phyloP scores from a whole-genome alignment of 148 eudicot genomes.

The Rhododendron williamsianum region DNA sequence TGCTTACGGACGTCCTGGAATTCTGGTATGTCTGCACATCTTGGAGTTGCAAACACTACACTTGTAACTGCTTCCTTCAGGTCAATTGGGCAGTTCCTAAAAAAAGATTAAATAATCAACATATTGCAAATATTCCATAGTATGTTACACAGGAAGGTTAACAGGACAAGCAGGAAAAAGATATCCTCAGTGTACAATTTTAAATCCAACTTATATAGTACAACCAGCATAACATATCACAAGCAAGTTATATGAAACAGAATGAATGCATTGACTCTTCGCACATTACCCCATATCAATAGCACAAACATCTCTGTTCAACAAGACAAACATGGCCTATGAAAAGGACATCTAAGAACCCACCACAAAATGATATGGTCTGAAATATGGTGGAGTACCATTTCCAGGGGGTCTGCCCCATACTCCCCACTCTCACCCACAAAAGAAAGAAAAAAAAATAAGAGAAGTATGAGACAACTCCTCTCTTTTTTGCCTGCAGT shows the following conservation, averaged over 20 bases:
- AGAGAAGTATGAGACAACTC: neutral
- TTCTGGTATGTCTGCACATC: conserved; percentile 92
- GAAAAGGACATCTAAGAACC: neutral
- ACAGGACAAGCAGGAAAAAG: neutral
- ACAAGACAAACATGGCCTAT: neutral
- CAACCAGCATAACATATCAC: neutral
- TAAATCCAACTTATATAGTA: neutral
- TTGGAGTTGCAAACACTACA: conserved; percentile 86
- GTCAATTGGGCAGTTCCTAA: conserved; percentile 85
- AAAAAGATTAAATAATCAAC: conserved; percentile 12
- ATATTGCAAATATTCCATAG: neutral
- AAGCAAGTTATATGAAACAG: neutral
- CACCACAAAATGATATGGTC: neutral
- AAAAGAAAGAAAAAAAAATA: neutral
- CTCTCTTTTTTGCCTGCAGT: neutral
- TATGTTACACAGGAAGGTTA: neutral
- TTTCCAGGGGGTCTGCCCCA: neutral
- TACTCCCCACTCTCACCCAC: neutral
- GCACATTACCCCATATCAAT: neutral
- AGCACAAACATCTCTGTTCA: neutral
- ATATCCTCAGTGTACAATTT: neutral
- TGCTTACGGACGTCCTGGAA: conserved; percentile 76
- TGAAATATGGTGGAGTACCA: neutral
- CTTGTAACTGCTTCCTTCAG: conserved; percentile 90
- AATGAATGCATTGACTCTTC: neutral